A percentile compares a stretch with the other conserved stretches of the same genome.
Conservation (phyloP, 2,329 filamentous ascomycete genomes). For the Knoxdaviesia proteae region DNA sequence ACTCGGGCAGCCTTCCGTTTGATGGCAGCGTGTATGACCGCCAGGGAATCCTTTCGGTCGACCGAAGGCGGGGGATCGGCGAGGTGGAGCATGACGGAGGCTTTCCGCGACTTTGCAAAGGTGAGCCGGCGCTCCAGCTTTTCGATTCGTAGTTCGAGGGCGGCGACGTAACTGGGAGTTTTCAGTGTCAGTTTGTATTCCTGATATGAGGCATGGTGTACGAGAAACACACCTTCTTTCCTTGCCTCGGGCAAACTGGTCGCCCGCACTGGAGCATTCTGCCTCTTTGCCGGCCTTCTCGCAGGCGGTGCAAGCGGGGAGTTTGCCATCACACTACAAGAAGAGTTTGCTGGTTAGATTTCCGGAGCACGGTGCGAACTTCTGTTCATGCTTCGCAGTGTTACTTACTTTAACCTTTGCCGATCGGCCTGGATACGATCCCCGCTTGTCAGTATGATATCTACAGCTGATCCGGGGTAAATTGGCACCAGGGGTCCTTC, state of each 20-base stretch:
- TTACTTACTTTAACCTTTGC: constrained; percentile 68
- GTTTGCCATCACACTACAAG: constrained; percentile 68
- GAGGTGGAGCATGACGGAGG: constrained; percentile 39
- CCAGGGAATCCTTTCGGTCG: constrained; percentile 43
- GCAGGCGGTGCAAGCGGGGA: constrained; percentile 87
- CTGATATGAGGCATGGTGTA: background rate
- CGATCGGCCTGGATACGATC: constrained; percentile 36
- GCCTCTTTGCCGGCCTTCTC: constrained; percentile 72
- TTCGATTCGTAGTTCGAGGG: constrained; percentile 78
- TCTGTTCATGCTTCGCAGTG: no score
- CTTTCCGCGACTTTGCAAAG: constrained; percentile 49
- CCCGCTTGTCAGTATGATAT: background rate
- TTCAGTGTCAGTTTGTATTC: background rate
- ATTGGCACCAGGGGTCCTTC: constrained; percentile 7
- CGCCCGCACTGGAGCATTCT: constrained; percentile 85
- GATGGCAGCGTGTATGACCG: constrained; percentile 39
- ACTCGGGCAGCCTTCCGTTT: constrained; percentile 42
- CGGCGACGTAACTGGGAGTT: constrained; percentile 58
- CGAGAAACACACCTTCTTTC: constrained; percentile 49
- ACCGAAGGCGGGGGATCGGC: constrained; percentile 11
- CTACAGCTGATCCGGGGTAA: background rate
- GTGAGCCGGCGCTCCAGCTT: constrained; percentile 62
- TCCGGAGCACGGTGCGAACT: no score
- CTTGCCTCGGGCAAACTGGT: constrained; percentile 88
- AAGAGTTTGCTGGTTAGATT: background rate